Evolutionary conservation across 352 stramenopile genomes (phyloP).

Genomic region (Phytophthora melonis): DNA sequence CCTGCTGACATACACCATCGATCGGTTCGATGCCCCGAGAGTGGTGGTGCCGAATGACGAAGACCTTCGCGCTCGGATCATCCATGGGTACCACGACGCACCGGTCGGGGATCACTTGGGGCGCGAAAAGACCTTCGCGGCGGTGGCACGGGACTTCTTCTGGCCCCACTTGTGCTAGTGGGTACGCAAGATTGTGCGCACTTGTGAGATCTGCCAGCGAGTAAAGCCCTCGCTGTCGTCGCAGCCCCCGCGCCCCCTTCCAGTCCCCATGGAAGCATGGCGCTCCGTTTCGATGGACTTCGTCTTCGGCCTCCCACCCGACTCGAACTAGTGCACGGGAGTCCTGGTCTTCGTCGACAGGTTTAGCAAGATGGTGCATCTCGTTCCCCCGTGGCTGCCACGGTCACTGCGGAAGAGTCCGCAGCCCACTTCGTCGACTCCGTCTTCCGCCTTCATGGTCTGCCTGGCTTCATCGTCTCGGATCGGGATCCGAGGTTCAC

Average conservation of each 20-base stretch:
- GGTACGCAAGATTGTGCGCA: conserved; percentile 7
- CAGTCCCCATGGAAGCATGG: no score
- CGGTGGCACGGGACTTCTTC: conserved; percentile 15
- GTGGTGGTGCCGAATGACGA: conserved; percentile 9
- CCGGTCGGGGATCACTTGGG: conserved; percentile 21
- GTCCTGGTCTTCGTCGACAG: no score
- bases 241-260: no score
- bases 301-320: no score
- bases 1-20: conserved; percentile 6
- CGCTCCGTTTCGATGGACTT: no score
- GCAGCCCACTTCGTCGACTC: neutral
- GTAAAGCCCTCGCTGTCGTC: no score
- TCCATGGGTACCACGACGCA: conserved; percentile 29
- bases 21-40: conserved; percentile 9
- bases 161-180: conserved; percentile 6
- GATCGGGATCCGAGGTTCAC: neutral
- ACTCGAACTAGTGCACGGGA: no score
- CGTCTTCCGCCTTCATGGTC: neutral
- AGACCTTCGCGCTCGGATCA: conserved; percentile 10
- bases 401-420: neutral
- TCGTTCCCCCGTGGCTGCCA: neutral
- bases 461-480: neutral
- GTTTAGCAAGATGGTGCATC: no score
- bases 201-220: no score
- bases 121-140: conserved; percentile 30